Evolutionary conservation across 805 yeast genomes (phyloP).

Genomic region (Kregervanrija fluxuum): DNA sequence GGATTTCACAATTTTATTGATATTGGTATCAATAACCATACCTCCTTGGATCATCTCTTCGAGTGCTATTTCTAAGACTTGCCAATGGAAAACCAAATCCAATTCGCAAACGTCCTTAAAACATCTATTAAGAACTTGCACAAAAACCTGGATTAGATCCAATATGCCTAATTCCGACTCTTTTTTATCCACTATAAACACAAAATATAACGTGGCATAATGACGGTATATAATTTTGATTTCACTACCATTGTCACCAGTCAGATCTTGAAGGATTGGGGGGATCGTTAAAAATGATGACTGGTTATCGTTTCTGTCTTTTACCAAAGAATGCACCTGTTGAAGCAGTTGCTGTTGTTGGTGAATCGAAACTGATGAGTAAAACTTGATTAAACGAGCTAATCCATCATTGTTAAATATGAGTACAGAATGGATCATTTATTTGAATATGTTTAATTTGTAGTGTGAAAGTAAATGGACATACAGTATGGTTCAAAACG

Average conservation of each 20-base stretch:
- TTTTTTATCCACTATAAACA: slow-evolving; percentile 91
- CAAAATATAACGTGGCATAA: slow-evolving; percentile 93
- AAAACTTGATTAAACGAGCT: slow-evolving; percentile 85
- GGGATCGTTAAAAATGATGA: slow-evolving; percentile 91
- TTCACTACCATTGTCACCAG: slow-evolving; percentile 49
- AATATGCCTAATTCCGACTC: slow-evolving; percentile 91
- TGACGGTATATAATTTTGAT: slow-evolving; percentile 89
- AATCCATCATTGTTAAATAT: slow-evolving; percentile 75
- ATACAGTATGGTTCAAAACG: too few species aligned
- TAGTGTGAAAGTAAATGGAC: too few species aligned
- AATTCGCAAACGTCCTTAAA: slow-evolving; percentile 92
- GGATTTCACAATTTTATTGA: slow-evolving; percentile 70
- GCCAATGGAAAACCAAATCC: slow-evolving; percentile 98
- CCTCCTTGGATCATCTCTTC: slow-evolving; percentile 96
- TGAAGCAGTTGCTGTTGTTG: slow-evolving; percentile 74
- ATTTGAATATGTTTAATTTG: too few species aligned
- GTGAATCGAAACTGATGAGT: slow-evolving; percentile 80
- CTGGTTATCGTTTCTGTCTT: slow-evolving; percentile 63
- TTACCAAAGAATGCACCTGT: slow-evolving; percentile 75
- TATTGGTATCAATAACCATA: slow-evolving; percentile 92
- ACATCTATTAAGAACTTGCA: slow-evolving; percentile 88
- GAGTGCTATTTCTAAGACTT: slow-evolving; percentile 82
- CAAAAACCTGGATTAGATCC: slow-evolving; percentile 94
- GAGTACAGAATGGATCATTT: slow-evolving; percentile 24
- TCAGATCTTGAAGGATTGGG: slow-evolving; percentile 36